These are phyloP conservation scores for Orbilia quercus DNA, from an alignment of 2,329 filamentous ascomycete genomes.

Conservation along the genomic window DNA sequence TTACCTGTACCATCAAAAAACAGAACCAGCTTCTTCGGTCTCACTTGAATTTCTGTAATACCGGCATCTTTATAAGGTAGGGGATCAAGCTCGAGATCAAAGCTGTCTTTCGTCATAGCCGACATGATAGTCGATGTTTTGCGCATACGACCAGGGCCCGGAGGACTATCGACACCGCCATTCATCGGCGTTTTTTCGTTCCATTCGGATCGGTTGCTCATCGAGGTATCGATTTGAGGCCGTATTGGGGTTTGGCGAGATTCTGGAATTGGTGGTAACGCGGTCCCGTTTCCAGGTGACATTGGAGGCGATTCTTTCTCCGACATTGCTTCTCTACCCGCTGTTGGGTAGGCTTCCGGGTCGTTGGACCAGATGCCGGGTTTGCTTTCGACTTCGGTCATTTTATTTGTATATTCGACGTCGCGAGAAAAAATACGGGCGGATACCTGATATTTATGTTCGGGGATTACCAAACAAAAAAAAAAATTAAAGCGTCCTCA, in stretches of 20 bases:
- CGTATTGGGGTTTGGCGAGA: slow-evolving; percentile 25
- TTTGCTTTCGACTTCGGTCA: slow-evolving; percentile 32
- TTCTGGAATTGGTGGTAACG: slow-evolving; percentile 45
- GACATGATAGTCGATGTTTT: slow-evolving; percentile 51
- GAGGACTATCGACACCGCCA: slow-evolving; percentile 39
- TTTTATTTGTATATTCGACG: slow-evolving; percentile 27
- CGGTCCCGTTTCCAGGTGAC: slow-evolving; percentile 43
- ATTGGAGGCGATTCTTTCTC: slow-evolving; percentile 54
- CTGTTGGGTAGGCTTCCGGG: slow-evolving; percentile 43
- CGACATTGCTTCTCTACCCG: slow-evolving; percentile 22
- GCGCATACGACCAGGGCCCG: slow-evolving; percentile 39
- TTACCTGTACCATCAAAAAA: slow-evolving; percentile 75
- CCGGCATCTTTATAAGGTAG: slow-evolving; percentile 50
- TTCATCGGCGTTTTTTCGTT: slow-evolving; percentile 36
- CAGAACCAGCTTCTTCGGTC: slow-evolving; percentile 67
- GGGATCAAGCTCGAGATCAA: slow-evolving; percentile 48
- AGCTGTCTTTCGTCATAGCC: slow-evolving; percentile 48
- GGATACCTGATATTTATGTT: no score
- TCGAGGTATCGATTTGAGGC: slow-evolving; percentile 36
- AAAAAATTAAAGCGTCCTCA: slow-evolving; percentile 8
- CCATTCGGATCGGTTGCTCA: slow-evolving; percentile 27
- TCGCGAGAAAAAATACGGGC: slow-evolving; percentile 5
- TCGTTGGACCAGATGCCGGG: slow-evolving; percentile 48
- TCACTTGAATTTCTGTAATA: slow-evolving; percentile 52
- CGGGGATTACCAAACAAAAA: slow-evolving; percentile 5